Evolutionary conservation across 495 filamentous ascomycete species (phyloP), one percentile per base, ranked within the genome.

Genomic region (Pyronema domesticum): DNA sequence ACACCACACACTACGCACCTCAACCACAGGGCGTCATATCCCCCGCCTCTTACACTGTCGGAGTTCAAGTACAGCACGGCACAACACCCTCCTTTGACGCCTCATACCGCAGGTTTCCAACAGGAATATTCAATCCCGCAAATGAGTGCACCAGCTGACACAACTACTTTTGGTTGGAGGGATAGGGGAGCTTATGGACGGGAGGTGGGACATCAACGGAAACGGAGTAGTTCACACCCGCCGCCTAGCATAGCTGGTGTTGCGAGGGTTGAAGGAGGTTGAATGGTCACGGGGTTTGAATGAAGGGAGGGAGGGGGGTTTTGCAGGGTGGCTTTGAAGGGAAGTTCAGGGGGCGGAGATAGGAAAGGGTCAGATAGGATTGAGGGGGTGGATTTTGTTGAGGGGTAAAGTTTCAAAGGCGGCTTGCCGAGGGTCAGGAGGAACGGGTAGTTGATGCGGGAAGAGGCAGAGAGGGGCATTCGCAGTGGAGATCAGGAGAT

Each of bases 111-210:
- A 37, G 61, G 59, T 10, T 65, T 65, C 36, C 58, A 58, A 3
- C 62, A 65, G 39, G 63, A 66, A 35, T 65, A 67, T 47, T 62
- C 65, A 34, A 65, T 65, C 45, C 63, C 62, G 9, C 63, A 66
- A 55, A 60, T 65, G 59, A 66, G 60, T 44, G 57, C 63, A 15
- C 57, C 63, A 37, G 63, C 63, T 15, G 63, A 66, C 55, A 45
- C 63, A 11, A 62, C 62, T 11, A 60, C 56, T 37, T 62, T 65
- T 30, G 58, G 52, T n/a, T 60, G 56, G 59, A 55, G 62, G 61
- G 39, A 43, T 43, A 35, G 58, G 48, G 49, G 57, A 42, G 36
- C 65, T 30, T 36, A 54, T 18, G 58, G 58, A 7, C 53, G 63
- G 49, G 63, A 56, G 17, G 56, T 58, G 37, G 60, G 52, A n/a